Base-by-base conservation (phyloP, 768 basidiomycete genomes). In the Termitomyces sp. region DNA sequence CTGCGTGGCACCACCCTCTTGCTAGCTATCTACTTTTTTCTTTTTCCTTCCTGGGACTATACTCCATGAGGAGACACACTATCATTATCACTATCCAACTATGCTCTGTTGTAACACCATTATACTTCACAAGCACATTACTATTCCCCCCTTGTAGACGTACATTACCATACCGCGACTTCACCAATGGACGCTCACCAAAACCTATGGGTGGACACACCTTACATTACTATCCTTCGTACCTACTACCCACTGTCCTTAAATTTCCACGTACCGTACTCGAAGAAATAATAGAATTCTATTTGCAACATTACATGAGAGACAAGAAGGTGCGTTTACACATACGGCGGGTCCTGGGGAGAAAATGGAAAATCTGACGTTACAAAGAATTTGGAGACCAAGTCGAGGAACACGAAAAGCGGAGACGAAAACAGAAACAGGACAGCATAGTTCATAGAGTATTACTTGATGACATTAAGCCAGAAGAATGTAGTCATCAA, bases 11-110 rank as follows among this genome's bases (percentile, higher is more conserved):
- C 15, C 13, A 55, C 45, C 30, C 49, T 60, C 56, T 60, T 68
- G 66, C 67, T 68, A 67, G 66, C 58, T 66, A 68, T 68, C 63
- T 67, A 65, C 42, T 52, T 41, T 53, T 58, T 47, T n/a, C 45
- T n/a, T 20, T 41, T 46, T 27, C 27, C 48, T 24, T 50, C 33
- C 52, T 58, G 50, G 59, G 54, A 57, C 52, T 33, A 48, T 49
- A 46, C 36, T 46, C 55, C 49, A 16, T 47, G 27, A n/a, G 47
- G 44, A 51, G 37, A 61, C 62, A 61, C 36, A 62, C 58, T 66
- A 66, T 64, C 59, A 61, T 62, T 59, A 63, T 64, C 41, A 61
- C 60, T 63, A 63, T 62, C 61, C 58, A 53, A 57, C 61, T 63
- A 63, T 63, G 63, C 46, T 64, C 27, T 61, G 41, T 33, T 63